These are phyloP conservation scores for Blastocystis sp. DNA, from an alignment of 352 stramenopile genomes.

Conservation along the genomic window DNA sequence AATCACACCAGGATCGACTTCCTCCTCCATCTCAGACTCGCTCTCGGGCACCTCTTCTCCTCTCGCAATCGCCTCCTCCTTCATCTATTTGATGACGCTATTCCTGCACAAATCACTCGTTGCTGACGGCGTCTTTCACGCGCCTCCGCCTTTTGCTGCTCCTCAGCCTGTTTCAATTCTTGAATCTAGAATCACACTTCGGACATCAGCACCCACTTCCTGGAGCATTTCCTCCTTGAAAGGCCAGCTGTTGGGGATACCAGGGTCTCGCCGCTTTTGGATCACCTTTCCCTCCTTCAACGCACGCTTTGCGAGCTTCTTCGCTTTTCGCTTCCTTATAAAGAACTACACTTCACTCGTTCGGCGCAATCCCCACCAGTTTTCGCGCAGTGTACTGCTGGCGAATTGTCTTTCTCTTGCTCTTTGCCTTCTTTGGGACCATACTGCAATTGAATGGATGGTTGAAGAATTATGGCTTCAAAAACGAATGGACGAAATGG, in stretches of 20 bases:
- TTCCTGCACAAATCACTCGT: background rate
- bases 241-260: slow-evolving; percentile 76
- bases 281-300: slow-evolving; percentile 54
- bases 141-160: slow-evolving; percentile 24
- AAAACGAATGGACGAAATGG: slow-evolving; percentile 2
- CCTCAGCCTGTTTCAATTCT: slow-evolving; percentile 29
- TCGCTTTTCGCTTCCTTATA: slow-evolving; percentile 58
- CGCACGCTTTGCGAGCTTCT: slow-evolving; percentile 55
- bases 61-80: slow-evolving; percentile 53
- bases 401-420: slow-evolving; percentile 74
- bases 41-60: slow-evolving; percentile 50
- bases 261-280: slow-evolving; percentile 46
- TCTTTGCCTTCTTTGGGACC: slow-evolving; percentile 71
- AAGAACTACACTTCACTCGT: slow-evolving; percentile 44
- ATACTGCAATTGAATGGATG: slow-evolving; percentile 65
- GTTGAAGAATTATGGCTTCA: background rate
- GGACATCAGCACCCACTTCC: slow-evolving; percentile 39
- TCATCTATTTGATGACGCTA: background rate
- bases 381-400: slow-evolving; percentile 70
- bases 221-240: slow-evolving; percentile 77
- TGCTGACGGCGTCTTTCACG: slow-evolving; percentile 8
- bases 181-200: background rate
- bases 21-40: slow-evolving; percentile 6
- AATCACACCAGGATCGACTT: slow-evolving; percentile 10
- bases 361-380: slow-evolving; percentile 15